Conservation (phyloP, 345 rosid genomes). For the Melaleuca alternifolia region DNA sequence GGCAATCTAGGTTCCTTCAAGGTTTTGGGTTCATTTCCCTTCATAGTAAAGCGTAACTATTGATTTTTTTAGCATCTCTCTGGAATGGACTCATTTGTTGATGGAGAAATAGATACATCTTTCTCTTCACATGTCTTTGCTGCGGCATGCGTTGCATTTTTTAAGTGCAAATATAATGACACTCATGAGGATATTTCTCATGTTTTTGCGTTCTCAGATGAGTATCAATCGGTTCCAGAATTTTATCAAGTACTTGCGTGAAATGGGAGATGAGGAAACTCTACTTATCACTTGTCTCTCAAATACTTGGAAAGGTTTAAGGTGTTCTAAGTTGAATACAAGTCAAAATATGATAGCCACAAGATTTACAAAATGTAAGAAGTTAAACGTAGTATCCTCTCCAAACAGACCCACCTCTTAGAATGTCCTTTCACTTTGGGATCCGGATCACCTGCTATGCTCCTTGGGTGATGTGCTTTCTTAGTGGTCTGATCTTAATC, state of each 20-base stretch:
- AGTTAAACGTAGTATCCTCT: not conserved
- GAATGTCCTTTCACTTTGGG: not conserved
- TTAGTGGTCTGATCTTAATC: too few relatives aligned
- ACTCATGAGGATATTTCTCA: not conserved
- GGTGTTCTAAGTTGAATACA: not conserved
- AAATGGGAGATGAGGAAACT: conserved; percentile 99
- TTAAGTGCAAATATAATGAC: not conserved
- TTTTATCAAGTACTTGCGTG: conserved; percentile 81
- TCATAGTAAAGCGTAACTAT: not conserved
- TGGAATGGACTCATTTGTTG: not conserved
- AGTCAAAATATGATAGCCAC: not conserved
- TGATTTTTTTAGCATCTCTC: not conserved
- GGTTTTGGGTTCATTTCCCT: not conserved
- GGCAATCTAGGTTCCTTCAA: not conserved
- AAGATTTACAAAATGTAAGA: not conserved
- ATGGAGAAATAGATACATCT: not conserved
- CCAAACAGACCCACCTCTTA: not conserved
- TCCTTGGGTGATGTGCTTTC: too few relatives aligned
- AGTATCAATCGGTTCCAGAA: conserved; percentile 95
- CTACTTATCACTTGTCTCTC: too few relatives aligned
- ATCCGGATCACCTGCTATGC: too few relatives aligned
- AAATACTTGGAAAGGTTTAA: not conserved
- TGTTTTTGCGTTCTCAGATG: conserved; percentile 51
- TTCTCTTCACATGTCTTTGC: not conserved
- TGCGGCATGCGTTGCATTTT: not conserved